Percentiles rank a stretch among this genome's conserved stretches.
Evolutionary conservation across 2,329 filamentous ascomycete species (phyloP).

Genomic region (Trichoderma afroharzianum): DNA sequence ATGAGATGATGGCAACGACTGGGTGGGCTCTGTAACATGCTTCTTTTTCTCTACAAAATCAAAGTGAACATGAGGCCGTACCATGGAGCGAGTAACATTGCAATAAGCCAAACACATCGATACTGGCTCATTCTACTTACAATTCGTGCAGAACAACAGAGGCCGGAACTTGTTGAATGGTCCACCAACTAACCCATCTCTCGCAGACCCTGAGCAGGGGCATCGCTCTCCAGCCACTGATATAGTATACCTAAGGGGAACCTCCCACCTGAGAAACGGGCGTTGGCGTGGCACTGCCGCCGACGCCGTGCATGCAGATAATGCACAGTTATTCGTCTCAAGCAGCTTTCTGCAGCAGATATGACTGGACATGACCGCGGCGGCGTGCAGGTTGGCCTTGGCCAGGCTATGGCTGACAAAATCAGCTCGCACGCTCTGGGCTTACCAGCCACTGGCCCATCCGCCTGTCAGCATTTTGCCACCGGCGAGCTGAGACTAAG

Average conservation of each 20-base stretch:
- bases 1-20: not conserved
- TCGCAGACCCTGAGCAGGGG: not conserved
- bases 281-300: conserved; percentile 13
- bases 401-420: conserved; percentile 7
- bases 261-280: conserved; percentile 11
- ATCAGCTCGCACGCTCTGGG: conserved; percentile 5
- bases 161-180: not conserved
- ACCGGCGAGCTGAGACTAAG: not conserved
- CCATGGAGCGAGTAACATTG: not conserved
- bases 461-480: conserved; percentile 14
- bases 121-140: not conserved
- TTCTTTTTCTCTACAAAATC: not conserved
- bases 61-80: not conserved
- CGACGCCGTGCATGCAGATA: conserved; percentile 9
- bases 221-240: conserved; percentile 8
- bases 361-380: not conserved
- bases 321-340: not conserved
- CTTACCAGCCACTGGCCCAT: conserved; percentile 11
- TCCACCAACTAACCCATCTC: not conserved
- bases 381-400: not conserved
- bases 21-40: not conserved
- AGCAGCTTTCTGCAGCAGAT: not conserved
- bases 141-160: not conserved
- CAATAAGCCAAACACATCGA: not conserved
- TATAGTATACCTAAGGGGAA: not conserved